Base-by-base conservation (phyloP, 2,329 filamentous ascomycete genomes). In the Lachnellula occidentalis region DNA sequence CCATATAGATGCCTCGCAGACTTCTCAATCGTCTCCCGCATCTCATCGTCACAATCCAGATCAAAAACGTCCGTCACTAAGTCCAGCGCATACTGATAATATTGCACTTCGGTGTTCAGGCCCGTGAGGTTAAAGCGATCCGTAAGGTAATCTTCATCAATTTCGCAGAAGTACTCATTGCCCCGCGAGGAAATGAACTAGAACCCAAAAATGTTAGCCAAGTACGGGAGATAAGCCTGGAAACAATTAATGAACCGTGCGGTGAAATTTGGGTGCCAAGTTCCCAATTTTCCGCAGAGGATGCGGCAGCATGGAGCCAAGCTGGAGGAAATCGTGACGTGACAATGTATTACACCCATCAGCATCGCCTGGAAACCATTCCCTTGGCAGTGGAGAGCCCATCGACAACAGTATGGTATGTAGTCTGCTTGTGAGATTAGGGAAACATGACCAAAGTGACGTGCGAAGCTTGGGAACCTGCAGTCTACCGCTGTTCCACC, bases 81-180 rank as follows among this genome's bases (percentile, higher is more conserved):
- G 70, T 99, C 94, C 45, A 99, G 82, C 15, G 94, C 94, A 82
- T 99, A 96, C 73, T 99, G 94, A 69, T 99, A 99, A 77, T 97
- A 96, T 69, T 96, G 90, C 14, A 99, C 94, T 71, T 99, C 94
- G 36, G 90, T 92, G 74, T 97, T 96, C 49, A 99, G 82, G 37
- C 94, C 94, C 0, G 94, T 99, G 58, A 99, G 78, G 74, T 99
- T 99, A 81, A 99, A 99, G 49, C 94, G 86, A 72, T 99, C 94
- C 50, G 92, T 97, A 46, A 99, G 81, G 73, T 99, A 99, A 67
- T 99, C 94, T 72, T 99, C 94, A 73, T 99, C 94, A 67, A 99
- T 97, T 71, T 99, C 94, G 81, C 94, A 99, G 69, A 97, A 99
- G 75, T 99, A 99, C 72, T 99, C 94, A 74, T 99, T 97, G 62